Evolutionary conservation across 257 asterid species (phyloP).

Genomic region (Paraleonurus japonicus): DNA sequence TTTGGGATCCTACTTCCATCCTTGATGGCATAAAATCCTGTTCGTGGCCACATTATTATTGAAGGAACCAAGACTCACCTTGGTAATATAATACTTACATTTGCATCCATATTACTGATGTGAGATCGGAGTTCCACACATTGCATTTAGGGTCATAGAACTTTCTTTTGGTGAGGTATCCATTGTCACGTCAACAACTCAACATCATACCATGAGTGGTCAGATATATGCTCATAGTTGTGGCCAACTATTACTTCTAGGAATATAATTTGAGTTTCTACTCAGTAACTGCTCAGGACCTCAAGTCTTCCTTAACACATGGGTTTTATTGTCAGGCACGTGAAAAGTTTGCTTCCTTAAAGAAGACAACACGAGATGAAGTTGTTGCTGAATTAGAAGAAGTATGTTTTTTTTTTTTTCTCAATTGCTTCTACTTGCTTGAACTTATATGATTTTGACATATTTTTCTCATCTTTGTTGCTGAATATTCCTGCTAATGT

Average conservation of each 20-base stretch:
- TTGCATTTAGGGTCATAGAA: background rate
- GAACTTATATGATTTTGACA: conserved; percentile 6
- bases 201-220: background rate
- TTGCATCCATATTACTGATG: background rate
- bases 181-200: background rate
- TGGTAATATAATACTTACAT: background rate
- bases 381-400: conserved; percentile 90
- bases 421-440: conserved; percentile 9
- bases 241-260: conserved; percentile 12
- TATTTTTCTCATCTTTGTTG: background rate
- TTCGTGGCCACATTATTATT: background rate
- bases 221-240: conserved; percentile 7
- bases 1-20: too few species aligned
- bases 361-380: conserved; percentile 84
- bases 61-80: background rate
- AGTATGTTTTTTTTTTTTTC: conserved; percentile 43
- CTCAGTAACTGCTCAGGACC: background rate
- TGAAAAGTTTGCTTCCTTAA: conserved; percentile 76
- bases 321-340: conserved; percentile 64
- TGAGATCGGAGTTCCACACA: background rate
- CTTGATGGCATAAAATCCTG: background rate
- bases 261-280: conserved; percentile 7
- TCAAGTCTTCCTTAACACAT: conserved; percentile 16
- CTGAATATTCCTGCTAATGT: conserved; percentile 1
- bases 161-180: background rate